A percentile compares a stretch with the other conserved stretches of the same genome.
phyloP scores from a whole-genome alignment of 805 yeast species.

The Candida broadrunensis region DNA sequence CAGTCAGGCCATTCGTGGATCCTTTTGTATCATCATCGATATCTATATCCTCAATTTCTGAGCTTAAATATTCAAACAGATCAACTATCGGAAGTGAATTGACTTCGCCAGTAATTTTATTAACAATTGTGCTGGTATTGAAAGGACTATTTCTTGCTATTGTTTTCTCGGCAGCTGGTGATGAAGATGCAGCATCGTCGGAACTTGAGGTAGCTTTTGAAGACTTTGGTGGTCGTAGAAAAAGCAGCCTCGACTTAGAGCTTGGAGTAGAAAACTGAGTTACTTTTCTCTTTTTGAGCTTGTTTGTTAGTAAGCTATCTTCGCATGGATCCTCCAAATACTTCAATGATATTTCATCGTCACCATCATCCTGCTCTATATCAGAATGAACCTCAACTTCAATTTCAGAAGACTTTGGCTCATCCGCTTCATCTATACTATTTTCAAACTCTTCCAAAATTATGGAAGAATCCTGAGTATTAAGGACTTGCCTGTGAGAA shows the following conservation, averaged over 20 bases:
- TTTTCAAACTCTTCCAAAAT: not conserved
- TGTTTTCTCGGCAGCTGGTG: too few species aligned
- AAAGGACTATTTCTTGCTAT: too few species aligned
- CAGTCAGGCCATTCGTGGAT: not conserved
- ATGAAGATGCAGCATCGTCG: too few species aligned
- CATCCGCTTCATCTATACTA: slow-evolving; percentile 5
- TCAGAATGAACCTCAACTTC: slow-evolving; percentile 7
- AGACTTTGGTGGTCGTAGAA: not conserved
- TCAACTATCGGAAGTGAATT: too few species aligned
- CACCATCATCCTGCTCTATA: slow-evolving; percentile 15
- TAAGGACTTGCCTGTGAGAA: slow-evolving; percentile 31
- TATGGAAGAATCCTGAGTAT: slow-evolving; percentile 19
- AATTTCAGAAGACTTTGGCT: not conserved
- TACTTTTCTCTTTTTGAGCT: slow-evolving; percentile 9
- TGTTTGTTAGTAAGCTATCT: slow-evolving; percentile 25
- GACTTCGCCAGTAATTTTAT: too few species aligned
- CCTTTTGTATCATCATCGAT: not conserved
- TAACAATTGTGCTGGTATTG: too few species aligned
- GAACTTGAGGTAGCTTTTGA: not conserved
- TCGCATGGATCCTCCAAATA: slow-evolving; percentile 9
- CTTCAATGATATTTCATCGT: slow-evolving; percentile 1
- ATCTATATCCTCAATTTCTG: not conserved
- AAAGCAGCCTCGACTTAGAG: too few species aligned
- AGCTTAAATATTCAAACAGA: not conserved
- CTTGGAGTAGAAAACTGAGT: too few species aligned